Evolutionary conservation across 805 yeast genomes (phyloP).

Genomic region (Komagataella kurtzmanii): DNA sequence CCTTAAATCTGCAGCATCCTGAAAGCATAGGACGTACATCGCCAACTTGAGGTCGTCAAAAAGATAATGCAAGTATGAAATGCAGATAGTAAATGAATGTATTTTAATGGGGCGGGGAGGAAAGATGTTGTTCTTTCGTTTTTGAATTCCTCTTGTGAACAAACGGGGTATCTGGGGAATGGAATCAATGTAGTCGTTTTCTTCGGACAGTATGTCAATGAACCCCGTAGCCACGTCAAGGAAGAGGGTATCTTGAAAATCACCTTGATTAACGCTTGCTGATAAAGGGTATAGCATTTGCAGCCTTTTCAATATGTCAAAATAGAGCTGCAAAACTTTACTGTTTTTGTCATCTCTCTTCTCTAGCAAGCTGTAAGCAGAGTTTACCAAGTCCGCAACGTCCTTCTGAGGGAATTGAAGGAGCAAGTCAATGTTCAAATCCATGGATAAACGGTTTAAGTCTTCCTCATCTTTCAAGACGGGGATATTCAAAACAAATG

Average conservation of each 20-base stretch:
- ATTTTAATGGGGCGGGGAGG: neutral
- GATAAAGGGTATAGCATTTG: neutral
- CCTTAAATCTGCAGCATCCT: neutral
- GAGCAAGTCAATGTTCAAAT: neutral
- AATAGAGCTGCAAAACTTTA: neutral
- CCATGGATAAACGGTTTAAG: neutral
- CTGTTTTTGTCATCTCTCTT: neutral
- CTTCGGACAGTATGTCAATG: neutral
- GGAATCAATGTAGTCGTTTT: neutral
- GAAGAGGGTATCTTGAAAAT: neutral
- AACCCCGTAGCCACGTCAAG: neutral
- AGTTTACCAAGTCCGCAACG: neutral
- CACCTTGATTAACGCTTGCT: neutral
- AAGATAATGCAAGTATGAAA: neutral
- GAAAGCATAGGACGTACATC: neutral
- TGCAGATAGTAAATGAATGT: neutral
- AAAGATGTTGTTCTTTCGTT: neutral
- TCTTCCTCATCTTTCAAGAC: neutral
- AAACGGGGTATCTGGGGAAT: neutral
- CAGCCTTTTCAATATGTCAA: neutral
- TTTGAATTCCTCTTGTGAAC: neutral
- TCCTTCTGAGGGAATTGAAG: neutral
- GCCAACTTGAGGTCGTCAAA: neutral
- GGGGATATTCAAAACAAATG: slow-evolving; percentile 2
- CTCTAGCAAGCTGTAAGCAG: neutral